Percentiles rank a stretch among this genome's conserved stretches.
phyloP scores from a whole-genome alignment of 2,329 filamentous ascomycete genomes.

The Meredithiella fracta region DNA sequence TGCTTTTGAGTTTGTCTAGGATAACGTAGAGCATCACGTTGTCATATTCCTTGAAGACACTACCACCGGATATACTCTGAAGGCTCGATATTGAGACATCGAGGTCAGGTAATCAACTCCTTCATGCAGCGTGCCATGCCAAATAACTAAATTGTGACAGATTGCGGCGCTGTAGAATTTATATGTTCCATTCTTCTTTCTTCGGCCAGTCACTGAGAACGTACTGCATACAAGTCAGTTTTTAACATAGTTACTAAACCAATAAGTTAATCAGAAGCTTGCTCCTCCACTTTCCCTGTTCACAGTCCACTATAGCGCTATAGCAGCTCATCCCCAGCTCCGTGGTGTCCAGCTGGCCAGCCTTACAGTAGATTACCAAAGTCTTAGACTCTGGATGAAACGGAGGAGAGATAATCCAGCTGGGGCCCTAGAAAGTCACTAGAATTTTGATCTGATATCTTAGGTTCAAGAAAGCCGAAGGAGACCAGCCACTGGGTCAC shows the following conservation, averaged over 20 bases:
- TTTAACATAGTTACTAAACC: no score
- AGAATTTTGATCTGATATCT: not conserved
- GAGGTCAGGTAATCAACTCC: not conserved
- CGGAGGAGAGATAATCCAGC: not conserved
- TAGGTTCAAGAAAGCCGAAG: no score
- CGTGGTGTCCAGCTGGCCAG: not conserved
- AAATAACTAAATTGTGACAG: not conserved
- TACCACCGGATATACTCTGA: no score
- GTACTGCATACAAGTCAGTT: no score
- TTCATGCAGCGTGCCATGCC: not conserved
- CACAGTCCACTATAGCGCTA: no score
- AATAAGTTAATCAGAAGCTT: no score
- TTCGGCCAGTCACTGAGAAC: not conserved
- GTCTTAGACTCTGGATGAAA: not conserved
- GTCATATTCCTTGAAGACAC: no score
- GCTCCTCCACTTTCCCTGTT: no score
- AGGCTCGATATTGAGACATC: no score
- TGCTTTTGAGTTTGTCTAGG: not conserved
- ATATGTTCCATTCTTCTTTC: not conserved
- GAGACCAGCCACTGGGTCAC: not conserved
- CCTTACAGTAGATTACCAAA: not conserved
- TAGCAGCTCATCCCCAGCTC: no score
- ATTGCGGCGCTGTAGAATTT: not conserved
- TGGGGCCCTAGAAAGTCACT: not conserved
- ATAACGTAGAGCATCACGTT: no score